These are phyloP conservation scores for Leucaena leucocephala DNA, from an alignment of 306 rosid species.

Conservation along the genomic window DNA sequence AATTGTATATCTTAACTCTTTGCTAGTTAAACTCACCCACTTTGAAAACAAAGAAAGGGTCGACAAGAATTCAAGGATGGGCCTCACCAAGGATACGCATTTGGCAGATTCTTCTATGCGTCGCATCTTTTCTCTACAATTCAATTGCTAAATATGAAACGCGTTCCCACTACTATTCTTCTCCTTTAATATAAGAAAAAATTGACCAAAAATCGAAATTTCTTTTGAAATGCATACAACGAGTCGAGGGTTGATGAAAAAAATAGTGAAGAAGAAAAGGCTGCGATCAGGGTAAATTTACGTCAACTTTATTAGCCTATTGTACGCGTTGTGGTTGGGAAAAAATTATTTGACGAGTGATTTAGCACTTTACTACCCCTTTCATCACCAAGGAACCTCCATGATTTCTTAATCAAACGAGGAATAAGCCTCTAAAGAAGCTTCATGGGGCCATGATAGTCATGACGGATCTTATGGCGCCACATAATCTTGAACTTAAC, in stretches of 20 bases:
- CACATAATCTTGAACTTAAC: slow-evolving; percentile 19
- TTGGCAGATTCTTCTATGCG: slow-evolving; percentile 46
- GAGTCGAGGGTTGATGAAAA: not conserved
- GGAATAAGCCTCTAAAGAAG: slow-evolving; percentile 16
- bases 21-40: too few relatives aligned
- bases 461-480: slow-evolving; percentile 21
- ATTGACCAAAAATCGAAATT: slow-evolving; percentile 35
- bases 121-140: slow-evolving; percentile 47
- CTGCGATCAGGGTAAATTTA: not conserved
- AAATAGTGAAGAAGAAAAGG: not conserved
- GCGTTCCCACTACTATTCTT: slow-evolving; percentile 37
- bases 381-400: slow-evolving; percentile 13
- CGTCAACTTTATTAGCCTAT: not conserved
- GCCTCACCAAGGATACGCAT: slow-evolving; percentile 49
- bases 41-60: slow-evolving; percentile 39
- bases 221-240: slow-evolving; percentile 17
- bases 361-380: not conserved
- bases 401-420: not conserved
- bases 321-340: not conserved
- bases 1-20: too few relatives aligned
- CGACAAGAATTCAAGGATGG: slow-evolving; percentile 86
- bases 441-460: slow-evolving; percentile 27
- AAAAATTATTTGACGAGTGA: not conserved
- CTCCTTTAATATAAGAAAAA: slow-evolving; percentile 27
- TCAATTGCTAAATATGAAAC: slow-evolving; percentile 43